Evolutionary conservation across 306 rosid genomes (phyloP).

Genomic region (Senna siamea): DNA sequence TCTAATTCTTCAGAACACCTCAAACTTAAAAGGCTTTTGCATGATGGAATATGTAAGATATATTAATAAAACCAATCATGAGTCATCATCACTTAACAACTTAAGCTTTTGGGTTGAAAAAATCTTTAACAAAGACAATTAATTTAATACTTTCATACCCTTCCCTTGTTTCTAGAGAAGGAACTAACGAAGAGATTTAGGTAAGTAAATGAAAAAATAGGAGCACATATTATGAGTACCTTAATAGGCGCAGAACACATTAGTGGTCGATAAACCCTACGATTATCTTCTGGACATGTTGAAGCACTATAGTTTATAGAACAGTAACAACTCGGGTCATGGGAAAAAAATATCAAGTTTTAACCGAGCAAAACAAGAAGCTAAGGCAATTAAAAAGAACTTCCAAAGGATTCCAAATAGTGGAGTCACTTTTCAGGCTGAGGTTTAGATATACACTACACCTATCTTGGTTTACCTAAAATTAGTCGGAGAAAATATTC

Average conservation of each 20-base stretch:
- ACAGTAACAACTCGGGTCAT: background rate
- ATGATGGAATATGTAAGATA: background rate
- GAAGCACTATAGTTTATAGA: constrained; percentile 60
- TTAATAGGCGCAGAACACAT: constrained; percentile 81
- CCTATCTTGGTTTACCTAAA: constrained; percentile 56
- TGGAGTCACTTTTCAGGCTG: constrained; percentile 20
- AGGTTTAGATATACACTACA: background rate
- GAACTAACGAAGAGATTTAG: constrained; percentile 15
- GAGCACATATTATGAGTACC: constrained; percentile 47
- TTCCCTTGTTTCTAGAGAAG: constrained; percentile 1
- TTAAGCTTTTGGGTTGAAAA: background rate
- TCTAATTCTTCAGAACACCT: no score
- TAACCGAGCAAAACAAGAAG: background rate
- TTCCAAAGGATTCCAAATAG: constrained; percentile 10
- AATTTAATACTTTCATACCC: background rate
- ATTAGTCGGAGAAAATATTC: constrained; percentile 88
- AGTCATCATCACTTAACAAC: background rate
- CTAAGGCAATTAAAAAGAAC: background rate
- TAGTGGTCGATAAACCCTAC: constrained; percentile 56
- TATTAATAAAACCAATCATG: background rate
- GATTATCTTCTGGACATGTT: constrained; percentile 60
- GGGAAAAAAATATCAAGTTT: constrained; percentile 13
- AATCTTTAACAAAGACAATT: background rate
- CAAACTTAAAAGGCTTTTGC: no score
- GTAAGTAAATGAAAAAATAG: constrained; percentile 18